A percentile compares a stretch with the other conserved stretches of the same genome.
Conservation (phyloP, 345 rosid genomes). For the Aquilaria sinensis region DNA sequence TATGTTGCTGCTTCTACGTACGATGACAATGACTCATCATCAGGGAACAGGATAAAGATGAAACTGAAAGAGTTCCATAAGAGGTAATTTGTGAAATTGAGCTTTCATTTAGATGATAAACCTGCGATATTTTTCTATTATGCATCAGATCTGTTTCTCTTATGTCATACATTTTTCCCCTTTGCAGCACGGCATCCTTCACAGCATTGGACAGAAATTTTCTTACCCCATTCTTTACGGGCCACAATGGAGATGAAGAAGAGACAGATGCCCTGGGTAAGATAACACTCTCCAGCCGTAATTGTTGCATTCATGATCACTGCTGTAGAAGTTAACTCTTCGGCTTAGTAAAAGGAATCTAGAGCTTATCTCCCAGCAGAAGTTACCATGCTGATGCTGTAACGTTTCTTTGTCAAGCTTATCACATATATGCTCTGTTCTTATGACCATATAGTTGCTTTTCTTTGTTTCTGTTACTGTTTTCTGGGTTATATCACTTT, state of each 20-base stretch:
- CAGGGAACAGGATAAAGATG: conserved; percentile 64
- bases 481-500: no score
- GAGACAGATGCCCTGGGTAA: conserved; percentile 47
- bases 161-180: not conserved
- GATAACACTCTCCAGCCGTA: not conserved
- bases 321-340: no score
- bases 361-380: no score
- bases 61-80: conserved; percentile 54
- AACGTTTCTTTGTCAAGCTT: no score
- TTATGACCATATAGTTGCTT: no score
- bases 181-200: conserved; percentile 54
- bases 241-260: conserved; percentile 56
- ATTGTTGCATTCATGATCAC: no score
- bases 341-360: no score
- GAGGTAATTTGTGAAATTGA: conserved; percentile 28
- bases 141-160: not conserved
- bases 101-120: not conserved
- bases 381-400: no score
- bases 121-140: not conserved
- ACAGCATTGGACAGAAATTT: conserved; percentile 60
- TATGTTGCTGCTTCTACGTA: conserved; percentile 56
- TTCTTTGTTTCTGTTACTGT: no score
- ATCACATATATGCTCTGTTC: no score
- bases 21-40: conserved; percentile 55
- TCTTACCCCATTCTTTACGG: conserved; percentile 74